A percentile compares a stretch with the other conserved stretches of the same genome.
phyloP scores from a whole-genome alignment of 371 early-diverging fungal species.

The Fennellomyces sp. region DNA sequence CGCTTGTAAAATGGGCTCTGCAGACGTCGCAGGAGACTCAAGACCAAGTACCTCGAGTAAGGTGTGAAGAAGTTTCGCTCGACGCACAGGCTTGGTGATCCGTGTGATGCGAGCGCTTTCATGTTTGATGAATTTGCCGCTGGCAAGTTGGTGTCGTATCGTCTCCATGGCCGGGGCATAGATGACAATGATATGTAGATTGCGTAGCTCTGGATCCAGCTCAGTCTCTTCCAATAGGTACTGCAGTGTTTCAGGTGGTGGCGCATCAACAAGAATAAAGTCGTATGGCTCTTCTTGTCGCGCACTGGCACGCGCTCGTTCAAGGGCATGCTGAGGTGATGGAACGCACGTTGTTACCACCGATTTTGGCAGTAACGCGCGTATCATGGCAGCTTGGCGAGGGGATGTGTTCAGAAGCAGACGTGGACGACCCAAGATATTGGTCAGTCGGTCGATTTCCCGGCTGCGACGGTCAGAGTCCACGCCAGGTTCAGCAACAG shows the following conservation, averaged over 20 bases:
- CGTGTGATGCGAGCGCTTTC: slow-evolving; percentile 35
- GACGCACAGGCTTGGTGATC: slow-evolving; percentile 58
- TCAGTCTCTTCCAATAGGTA: slow-evolving; percentile 20
- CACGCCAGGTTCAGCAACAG: slow-evolving; percentile 29
- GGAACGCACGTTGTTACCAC: slow-evolving; percentile 14
- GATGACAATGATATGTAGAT: slow-evolving; percentile 28
- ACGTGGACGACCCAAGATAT: slow-evolving; percentile 34
- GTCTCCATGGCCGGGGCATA: slow-evolving; percentile 39
- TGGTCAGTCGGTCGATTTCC: slow-evolving; percentile 21
- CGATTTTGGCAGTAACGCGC: slow-evolving; percentile 25
- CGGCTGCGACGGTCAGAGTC: slow-evolving; percentile 25
- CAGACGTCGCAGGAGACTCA: neutral
- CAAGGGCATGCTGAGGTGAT: slow-evolving; percentile 16
- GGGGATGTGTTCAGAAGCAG: slow-evolving; percentile 31
- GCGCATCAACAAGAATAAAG: slow-evolving; percentile 35
- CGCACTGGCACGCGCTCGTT: neutral
- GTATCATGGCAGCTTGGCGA: slow-evolving; percentile 30
- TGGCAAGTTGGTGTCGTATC: slow-evolving; percentile 25
- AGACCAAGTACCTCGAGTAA: slow-evolving; percentile 14
- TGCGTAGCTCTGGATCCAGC: slow-evolving; percentile 7
- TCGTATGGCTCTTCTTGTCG: slow-evolving; percentile 18
- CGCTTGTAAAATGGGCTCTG: neutral
- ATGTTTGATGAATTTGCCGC: slow-evolving; percentile 3
- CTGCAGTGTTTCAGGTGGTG: slow-evolving; percentile 20
- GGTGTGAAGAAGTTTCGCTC: slow-evolving; percentile 44